These are phyloP conservation scores for Fusarium torreyae DNA, from an alignment of 2,329 filamentous ascomycete genomes.

Conservation along the genomic window DNA sequence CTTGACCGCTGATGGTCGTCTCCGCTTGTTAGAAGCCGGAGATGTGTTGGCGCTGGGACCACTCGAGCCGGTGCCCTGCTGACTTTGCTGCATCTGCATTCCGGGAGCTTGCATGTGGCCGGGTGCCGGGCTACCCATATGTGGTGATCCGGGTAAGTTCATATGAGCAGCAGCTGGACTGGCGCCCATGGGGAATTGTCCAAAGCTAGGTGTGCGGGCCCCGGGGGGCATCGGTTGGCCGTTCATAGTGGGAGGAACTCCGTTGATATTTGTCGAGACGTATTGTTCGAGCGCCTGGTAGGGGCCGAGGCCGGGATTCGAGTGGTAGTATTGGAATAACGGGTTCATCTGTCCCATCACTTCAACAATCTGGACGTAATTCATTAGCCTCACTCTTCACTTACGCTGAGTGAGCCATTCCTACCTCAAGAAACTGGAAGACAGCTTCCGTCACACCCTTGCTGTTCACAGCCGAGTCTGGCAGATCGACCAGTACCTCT, in stretches of 20 bases:
- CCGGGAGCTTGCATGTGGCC: slow-evolving; percentile 75
- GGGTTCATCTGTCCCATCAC: slow-evolving; percentile 78
- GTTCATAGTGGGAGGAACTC: slow-evolving; percentile 59
- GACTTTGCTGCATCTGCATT: slow-evolving; percentile 78
- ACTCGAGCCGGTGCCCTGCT: slow-evolving; percentile 77
- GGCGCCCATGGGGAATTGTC: slow-evolving; percentile 71
- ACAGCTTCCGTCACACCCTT: slow-evolving; percentile 74
- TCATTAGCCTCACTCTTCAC: slow-evolving; percentile 45
- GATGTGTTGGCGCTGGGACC: slow-evolving; percentile 78
- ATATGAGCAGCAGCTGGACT: slow-evolving; percentile 74
- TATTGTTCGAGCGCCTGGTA: slow-evolving; percentile 74
- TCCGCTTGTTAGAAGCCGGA: slow-evolving; percentile 72
- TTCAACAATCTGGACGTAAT: slow-evolving; percentile 68
- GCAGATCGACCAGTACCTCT: slow-evolving; percentile 70
- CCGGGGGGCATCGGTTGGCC: slow-evolving; percentile 65
- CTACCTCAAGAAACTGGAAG: slow-evolving; percentile 76
- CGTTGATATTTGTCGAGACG: slow-evolving; percentile 64
- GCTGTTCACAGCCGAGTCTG: slow-evolving; percentile 70
- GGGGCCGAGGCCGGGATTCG: slow-evolving; percentile 68
- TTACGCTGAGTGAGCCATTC: slow-evolving; percentile 42
- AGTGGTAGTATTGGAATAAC: slow-evolving; percentile 71
- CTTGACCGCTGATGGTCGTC: slow-evolving; percentile 71
- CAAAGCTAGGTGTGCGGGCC: slow-evolving; percentile 69
- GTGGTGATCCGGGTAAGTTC: slow-evolving; percentile 74
- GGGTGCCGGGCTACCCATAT: slow-evolving; percentile 72